Conservation (phyloP, 2,329 filamentous ascomycete species). For the Xylaria sp. region DNA sequence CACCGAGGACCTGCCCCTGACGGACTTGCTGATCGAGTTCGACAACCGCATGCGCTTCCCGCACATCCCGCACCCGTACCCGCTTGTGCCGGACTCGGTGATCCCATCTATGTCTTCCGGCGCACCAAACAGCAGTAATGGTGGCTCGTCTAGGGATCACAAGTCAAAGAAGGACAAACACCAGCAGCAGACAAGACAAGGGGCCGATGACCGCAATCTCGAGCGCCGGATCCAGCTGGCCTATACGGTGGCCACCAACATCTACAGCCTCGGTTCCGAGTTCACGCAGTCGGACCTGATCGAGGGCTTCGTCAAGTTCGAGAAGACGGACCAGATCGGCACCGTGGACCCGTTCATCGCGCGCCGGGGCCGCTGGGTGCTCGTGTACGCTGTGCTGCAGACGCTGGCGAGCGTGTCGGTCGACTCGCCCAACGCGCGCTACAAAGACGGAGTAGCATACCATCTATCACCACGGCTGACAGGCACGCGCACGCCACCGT, state of each 20-base stretch:
- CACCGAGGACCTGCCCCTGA: constrained; percentile 67
- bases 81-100: constrained; percentile 68
- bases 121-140: not conserved
- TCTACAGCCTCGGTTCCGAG: constrained; percentile 65
- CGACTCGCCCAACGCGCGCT: constrained; percentile 64
- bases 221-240: constrained; percentile 66
- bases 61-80: constrained; percentile 75
- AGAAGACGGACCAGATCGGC: constrained; percentile 63
- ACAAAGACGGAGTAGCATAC: constrained; percentile 64
- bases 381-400: constrained; percentile 70
- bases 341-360: constrained; percentile 65
- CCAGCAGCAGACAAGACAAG: constrained; percentile 25
- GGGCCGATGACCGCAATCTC: constrained; percentile 44
- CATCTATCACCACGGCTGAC: constrained; percentile 66
- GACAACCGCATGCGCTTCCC: constrained; percentile 72
- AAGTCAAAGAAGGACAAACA: constrained; percentile 49
- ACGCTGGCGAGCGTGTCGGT: constrained; percentile 69
- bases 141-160: constrained; percentile 39
- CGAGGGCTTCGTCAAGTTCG: constrained; percentile 66
- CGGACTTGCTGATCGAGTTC: constrained; percentile 73
- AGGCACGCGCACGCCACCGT: constrained; percentile 64
- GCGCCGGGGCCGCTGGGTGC: constrained; percentile 69
- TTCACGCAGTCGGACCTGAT: constrained; percentile 65
- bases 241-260: constrained; percentile 70
- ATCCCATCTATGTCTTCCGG: constrained; percentile 44